phyloP scores from a whole-genome alignment of 2,329 filamentous ascomycete genomes.

The Botrytis cinerea region DNA sequence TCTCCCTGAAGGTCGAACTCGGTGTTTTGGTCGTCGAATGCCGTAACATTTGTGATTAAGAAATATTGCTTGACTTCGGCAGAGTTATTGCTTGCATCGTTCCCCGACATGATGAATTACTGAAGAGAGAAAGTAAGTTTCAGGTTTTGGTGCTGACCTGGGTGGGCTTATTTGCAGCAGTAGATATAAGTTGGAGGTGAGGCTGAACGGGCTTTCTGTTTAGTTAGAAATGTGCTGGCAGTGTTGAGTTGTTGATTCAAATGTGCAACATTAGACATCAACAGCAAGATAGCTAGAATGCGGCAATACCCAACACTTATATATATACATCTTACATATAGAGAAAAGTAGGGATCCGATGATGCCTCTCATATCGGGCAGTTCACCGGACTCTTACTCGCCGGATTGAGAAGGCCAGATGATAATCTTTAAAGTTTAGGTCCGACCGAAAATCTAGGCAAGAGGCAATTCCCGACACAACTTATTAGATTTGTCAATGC shows the following conservation, averaged over 20 bases:
- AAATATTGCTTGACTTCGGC: conserved; percentile 27
- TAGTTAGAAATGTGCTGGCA: conserved; percentile 16
- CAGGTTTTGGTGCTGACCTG: not conserved
- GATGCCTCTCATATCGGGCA: not conserved
- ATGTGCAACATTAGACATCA: conserved; percentile 18
- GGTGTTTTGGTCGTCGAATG: conserved; percentile 18
- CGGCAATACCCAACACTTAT: conserved; percentile 16
- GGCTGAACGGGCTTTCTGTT: not conserved
- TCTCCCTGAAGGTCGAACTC: conserved; percentile 31
- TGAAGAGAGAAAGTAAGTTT: not conserved
- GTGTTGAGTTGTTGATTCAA: conserved; percentile 19
- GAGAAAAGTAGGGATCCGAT: not conserved
- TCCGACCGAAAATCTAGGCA: conserved; percentile 5
- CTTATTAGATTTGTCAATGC: conserved; percentile 4
- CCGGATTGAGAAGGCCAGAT: conserved; percentile 22
- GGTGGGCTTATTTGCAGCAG: not conserved
- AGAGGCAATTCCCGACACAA: conserved; percentile 8
- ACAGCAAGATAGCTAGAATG: conserved; percentile 4
- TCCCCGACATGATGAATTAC: conserved; percentile 18
- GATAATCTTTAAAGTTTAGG: conserved; percentile 18
- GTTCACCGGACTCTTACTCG: not conserved
- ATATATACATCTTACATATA: not conserved
- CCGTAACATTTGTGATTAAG: conserved; percentile 28
- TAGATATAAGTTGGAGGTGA: not conserved
- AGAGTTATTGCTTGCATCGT: not conserved